Conservation (phyloP, 805 yeast species). For the Pichia insulana region DNA sequence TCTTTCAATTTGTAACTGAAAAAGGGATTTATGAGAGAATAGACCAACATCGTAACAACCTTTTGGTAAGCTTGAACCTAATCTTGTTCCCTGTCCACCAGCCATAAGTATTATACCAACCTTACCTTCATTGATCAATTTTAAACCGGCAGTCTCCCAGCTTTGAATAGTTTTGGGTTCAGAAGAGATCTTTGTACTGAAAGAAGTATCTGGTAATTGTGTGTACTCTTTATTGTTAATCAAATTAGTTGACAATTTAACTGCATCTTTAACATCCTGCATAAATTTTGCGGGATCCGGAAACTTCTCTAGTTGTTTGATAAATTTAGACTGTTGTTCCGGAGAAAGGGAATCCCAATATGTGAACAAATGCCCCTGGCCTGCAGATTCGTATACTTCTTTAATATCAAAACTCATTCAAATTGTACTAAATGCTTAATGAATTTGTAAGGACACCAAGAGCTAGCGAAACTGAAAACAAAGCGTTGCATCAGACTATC, state of each 20-base stretch:
- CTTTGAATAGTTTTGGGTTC: conserved; percentile 22
- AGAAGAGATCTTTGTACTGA: conserved; percentile 36
- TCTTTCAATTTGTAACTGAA: conserved; percentile 90
- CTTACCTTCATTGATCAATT: conserved; percentile 57
- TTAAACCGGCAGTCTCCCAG: conserved; percentile 43
- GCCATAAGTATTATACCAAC: conserved; percentile 93
- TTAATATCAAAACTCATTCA: conserved; percentile 5
- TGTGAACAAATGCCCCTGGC: conserved; percentile 45
- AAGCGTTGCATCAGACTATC: too few relatives aligned
- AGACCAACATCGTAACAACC: conserved; percentile 87
- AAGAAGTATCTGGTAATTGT: conserved; percentile 49
- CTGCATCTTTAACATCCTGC: conserved; percentile 37
- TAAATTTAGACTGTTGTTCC: conserved; percentile 29
- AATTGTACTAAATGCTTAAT: neutral
- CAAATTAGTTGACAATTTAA: conserved; percentile 27
- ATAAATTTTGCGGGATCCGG: conserved; percentile 35
- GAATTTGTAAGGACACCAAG: too few relatives aligned
- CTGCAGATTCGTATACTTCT: conserved; percentile 32
- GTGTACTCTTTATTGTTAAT: conserved; percentile 25
- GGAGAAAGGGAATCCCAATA: conserved; percentile 34
- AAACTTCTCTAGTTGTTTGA: conserved; percentile 34
- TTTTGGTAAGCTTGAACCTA: conserved; percentile 85
- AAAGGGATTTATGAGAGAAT: conserved; percentile 76
- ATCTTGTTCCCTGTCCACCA: conserved; percentile 96
- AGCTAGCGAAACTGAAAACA: too few relatives aligned